Base-by-base conservation (phyloP, 371 early-diverging fungal genomes). In the Coemansia linderi region DNA sequence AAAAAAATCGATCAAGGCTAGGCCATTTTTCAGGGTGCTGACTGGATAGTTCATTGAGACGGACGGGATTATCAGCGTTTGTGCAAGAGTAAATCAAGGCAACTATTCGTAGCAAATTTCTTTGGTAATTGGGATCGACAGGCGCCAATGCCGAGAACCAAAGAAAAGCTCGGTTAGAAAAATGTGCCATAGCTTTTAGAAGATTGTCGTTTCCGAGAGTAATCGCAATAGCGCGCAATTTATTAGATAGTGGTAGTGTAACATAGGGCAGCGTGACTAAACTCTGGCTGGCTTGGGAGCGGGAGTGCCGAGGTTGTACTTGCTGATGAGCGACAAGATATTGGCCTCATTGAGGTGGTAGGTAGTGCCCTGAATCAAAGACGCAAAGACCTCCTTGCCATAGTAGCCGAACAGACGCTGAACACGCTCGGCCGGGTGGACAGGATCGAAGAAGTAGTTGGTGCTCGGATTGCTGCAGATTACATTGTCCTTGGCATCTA, bases 371-470 rank as follows among this genome's bases (percentile, higher is more conserved):
- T 59, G 41, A 5, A 50, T 41, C 15, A 31, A 9, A 2, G 73
- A 58, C 8, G 6, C 22, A 3, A 65, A 31, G 9, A 62, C 22
- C 40, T 68, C 62, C 24, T 65, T 62, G 29, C 61, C 54, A 33
- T 44, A 63, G 62, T 76, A 76, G 4, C 76, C 76, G 38, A 65
- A 76, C 50, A 76, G 36, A 5, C 76, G 64, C 58, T 72, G 72
- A 36, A 76, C 50, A 1, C 69, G 61, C 65, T 76, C 76, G 7
- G 73, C 73, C 0, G 76, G 76, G 27, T 76, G 76, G 15, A 76
- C 65, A 27, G 48, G 37, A 39, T 76, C 76, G 24, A 72, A 68
- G 56, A 76, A 76, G 36, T 76, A 76, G 41, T 58, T 58, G 39
- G 65, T 54, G 59, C 69, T 65, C 7, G 76, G 76, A 36, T 66